phyloP scores from a whole-genome alignment of 192 early-diverging fungal species.

The Podila clonocystis region DNA sequence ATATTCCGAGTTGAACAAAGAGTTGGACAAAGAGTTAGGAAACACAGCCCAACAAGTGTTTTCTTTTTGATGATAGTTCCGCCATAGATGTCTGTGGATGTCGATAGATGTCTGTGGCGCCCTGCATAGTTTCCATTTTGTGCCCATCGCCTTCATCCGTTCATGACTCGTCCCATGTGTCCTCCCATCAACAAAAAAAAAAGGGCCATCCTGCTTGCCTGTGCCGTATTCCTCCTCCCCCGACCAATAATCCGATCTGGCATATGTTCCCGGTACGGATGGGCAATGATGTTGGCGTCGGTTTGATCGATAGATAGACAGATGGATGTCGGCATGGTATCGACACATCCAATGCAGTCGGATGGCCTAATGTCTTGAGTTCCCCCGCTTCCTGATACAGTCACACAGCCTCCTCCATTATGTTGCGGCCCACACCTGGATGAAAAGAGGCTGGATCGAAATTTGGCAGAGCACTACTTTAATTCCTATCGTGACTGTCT shows the following conservation, averaged over 20 bases:
- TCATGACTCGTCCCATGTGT: no score
- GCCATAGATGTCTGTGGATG: not conserved
- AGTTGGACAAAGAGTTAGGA: not conserved
- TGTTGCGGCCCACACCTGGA: conserved; percentile 4
- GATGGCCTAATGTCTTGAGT: not conserved
- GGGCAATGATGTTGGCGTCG: not conserved
- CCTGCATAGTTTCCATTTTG: not conserved
- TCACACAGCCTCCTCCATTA: conserved; percentile 5
- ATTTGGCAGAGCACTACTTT: not conserved
- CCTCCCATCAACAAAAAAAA: not conserved
- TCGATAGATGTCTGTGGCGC: not conserved
- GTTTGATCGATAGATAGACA: not conserved
- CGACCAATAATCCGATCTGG: not conserved
- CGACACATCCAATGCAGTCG: not conserved
- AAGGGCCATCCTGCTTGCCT: not conserved
- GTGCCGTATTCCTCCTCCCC: not conserved
- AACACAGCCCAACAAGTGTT: no score
- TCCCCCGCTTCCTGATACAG: not conserved
- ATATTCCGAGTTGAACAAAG: not conserved
- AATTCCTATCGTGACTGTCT: not conserved
- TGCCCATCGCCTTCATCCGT: not conserved
- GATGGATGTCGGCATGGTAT: not conserved
- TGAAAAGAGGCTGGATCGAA: conserved; percentile 5
- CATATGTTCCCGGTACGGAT: not conserved
- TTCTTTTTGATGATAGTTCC: not conserved